Conservation (phyloP, 106 monocot species). For the Dendrobium chrysotoxum region DNA sequence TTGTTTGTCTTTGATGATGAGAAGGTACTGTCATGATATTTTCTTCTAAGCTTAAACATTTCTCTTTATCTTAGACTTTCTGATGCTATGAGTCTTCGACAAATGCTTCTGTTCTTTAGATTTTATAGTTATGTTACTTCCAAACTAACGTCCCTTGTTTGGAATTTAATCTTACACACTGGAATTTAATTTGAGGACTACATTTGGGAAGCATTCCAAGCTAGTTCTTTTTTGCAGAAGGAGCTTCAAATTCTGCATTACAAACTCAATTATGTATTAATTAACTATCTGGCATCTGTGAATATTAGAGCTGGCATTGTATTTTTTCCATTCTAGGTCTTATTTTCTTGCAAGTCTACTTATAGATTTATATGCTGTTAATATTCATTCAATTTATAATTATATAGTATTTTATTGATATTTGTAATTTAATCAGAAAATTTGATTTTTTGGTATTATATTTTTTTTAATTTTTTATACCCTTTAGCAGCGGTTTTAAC, state of each 20-base stretch:
- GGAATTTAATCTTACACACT: background rate
- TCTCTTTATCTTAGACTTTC: background rate
- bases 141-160: conserved; percentile 5
- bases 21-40: conserved; percentile 38
- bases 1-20: conserved; percentile 94
- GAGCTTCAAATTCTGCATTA: background rate
- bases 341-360: background rate
- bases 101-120: background rate
- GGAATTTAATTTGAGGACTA: background rate
- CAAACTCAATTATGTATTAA: background rate
- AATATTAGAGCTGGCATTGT: background rate
- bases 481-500: too few species aligned
- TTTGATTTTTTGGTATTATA: too few species aligned
- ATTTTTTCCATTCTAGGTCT: background rate
- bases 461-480: too few species aligned
- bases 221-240: background rate
- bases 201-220: background rate
- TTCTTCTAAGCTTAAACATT: background rate
- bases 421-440: too few species aligned
- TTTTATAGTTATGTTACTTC: conserved; percentile 2
- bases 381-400: too few species aligned
- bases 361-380: too few species aligned
- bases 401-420: too few species aligned
- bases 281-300: background rate
- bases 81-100: background rate